phyloP scores from a whole-genome alignment of 768 basidiomycete species.

The Calocybe indica region DNA sequence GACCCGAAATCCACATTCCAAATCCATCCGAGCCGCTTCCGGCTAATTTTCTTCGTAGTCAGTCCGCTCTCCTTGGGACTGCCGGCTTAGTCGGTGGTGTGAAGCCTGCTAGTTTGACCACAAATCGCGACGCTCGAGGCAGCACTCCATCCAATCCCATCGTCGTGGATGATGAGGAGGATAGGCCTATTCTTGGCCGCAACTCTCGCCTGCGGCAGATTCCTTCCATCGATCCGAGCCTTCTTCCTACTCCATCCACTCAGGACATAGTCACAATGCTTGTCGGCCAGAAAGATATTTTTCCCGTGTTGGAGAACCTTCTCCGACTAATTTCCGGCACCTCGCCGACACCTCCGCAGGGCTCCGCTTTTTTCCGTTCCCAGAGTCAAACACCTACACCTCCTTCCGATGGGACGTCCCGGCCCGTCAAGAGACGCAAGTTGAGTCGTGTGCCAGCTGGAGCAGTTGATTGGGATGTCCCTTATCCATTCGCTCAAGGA shows the following conservation, averaged over 20 bases:
- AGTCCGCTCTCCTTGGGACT: constrained; percentile 63
- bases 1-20: constrained; percentile 57
- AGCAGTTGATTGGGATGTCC: constrained; percentile 78
- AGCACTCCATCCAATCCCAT: constrained; percentile 60
- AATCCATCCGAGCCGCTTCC: constrained; percentile 57
- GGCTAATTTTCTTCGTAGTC: constrained; percentile 66
- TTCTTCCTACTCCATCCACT: constrained; percentile 43
- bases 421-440: constrained; percentile 51
- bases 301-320: constrained; percentile 59
- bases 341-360: constrained; percentile 3
- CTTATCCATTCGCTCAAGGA: constrained; percentile 67
- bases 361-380: constrained; percentile 9
- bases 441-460: constrained; percentile 70
- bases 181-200: constrained; percentile 22
- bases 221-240: constrained; percentile 29
- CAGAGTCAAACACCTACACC: not conserved
- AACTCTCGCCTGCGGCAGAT: constrained; percentile 14
- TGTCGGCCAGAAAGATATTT: constrained; percentile 58
- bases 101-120: constrained; percentile 47
- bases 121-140: constrained; percentile 39
- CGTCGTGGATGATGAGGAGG: constrained; percentile 55
- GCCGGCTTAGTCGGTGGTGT: constrained; percentile 68
- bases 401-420: constrained; percentile 10
- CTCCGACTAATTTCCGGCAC: constrained; percentile 49
- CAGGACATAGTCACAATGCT: constrained; percentile 58